These are phyloP conservation scores for Voacanga thouarsii DNA, from an alignment of 257 asterid genomes.

Conservation along the genomic window DNA sequence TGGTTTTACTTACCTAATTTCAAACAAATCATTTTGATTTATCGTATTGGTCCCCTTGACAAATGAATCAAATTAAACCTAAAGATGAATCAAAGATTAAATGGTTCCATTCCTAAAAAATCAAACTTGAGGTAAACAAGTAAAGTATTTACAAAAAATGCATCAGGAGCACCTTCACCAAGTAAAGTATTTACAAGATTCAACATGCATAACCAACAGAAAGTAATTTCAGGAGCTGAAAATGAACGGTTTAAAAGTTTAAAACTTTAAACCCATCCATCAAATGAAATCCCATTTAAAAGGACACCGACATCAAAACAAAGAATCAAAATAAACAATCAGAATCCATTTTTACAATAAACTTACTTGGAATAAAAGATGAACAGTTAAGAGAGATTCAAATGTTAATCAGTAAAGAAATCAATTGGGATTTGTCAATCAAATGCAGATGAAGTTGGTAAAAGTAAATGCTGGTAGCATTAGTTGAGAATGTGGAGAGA, in stretches of 20 bases:
- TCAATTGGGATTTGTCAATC: neutral
- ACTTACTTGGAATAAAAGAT: slow-evolving; percentile 2
- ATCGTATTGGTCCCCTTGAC: neutral
- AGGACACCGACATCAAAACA: neutral
- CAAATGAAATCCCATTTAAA: neutral
- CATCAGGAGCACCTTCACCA: neutral
- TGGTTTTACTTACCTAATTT: neutral
- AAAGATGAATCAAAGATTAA: neutral
- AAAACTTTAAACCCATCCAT: neutral
- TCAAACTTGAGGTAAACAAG: neutral
- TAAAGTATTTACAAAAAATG: neutral
- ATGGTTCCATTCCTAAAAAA: neutral
- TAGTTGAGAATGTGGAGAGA: slow-evolving; percentile 8
- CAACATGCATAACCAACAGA: neutral
- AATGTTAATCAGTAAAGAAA: neutral
- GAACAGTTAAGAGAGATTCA: neutral
- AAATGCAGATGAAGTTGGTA: slow-evolving; percentile 1
- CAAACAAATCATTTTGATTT: neutral
- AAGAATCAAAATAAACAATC: neutral
- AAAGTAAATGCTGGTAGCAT: slow-evolving; percentile 16
- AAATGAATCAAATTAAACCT: neutral
- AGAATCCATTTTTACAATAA: neutral
- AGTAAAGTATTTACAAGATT: neutral
- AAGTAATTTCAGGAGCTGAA: neutral
- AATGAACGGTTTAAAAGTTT: neutral